phyloP scores from a whole-genome alignment of 2,329 filamentous ascomycete species.

The Botrytis deweyae region DNA sequence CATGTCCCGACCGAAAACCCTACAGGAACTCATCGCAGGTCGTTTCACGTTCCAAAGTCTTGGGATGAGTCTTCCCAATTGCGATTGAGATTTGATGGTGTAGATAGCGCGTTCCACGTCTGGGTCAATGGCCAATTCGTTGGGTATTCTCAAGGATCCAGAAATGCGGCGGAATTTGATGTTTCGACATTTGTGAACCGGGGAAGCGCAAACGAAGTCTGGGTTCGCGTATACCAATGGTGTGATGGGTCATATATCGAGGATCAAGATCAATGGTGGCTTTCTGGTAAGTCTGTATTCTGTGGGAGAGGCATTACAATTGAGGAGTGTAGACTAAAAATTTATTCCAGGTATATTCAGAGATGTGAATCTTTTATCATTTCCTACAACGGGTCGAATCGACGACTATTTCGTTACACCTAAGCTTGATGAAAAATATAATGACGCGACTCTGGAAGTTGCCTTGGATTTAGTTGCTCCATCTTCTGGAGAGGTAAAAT shows the following conservation, averaged over 20 bases:
- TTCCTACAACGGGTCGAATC: slow-evolving; percentile 51
- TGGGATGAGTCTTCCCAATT: slow-evolving; percentile 50
- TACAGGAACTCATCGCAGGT: slow-evolving; percentile 52
- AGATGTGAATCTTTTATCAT: slow-evolving; percentile 61
- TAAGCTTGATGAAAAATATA: slow-evolving; percentile 51
- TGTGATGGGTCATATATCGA: slow-evolving; percentile 69
- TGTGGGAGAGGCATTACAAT: not conserved
- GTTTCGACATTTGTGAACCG: slow-evolving; percentile 52
- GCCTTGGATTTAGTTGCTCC: slow-evolving; percentile 15
- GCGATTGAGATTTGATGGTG: slow-evolving; percentile 67
- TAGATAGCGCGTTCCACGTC: slow-evolving; percentile 69
- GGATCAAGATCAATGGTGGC: slow-evolving; percentile 67
- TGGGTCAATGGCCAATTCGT: slow-evolving; percentile 64
- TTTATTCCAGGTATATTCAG: slow-evolving; percentile 56
- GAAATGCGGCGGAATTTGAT: slow-evolving; percentile 70
- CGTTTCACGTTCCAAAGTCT: slow-evolving; percentile 48
- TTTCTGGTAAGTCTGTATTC: slow-evolving; percentile 48
- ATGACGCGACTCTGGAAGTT: slow-evolving; percentile 43
- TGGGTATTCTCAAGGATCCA: slow-evolving; percentile 67
- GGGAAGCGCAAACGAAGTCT: slow-evolving; percentile 52
- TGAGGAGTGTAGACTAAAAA: not conserved
- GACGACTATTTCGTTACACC: slow-evolving; percentile 59
- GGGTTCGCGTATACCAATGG: slow-evolving; percentile 69
- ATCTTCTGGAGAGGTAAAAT: slow-evolving; percentile 8
- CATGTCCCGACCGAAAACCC: slow-evolving; percentile 54